phyloP scores from a whole-genome alignment of 768 basidiomycete species.

The Astraeus odoratus region DNA sequence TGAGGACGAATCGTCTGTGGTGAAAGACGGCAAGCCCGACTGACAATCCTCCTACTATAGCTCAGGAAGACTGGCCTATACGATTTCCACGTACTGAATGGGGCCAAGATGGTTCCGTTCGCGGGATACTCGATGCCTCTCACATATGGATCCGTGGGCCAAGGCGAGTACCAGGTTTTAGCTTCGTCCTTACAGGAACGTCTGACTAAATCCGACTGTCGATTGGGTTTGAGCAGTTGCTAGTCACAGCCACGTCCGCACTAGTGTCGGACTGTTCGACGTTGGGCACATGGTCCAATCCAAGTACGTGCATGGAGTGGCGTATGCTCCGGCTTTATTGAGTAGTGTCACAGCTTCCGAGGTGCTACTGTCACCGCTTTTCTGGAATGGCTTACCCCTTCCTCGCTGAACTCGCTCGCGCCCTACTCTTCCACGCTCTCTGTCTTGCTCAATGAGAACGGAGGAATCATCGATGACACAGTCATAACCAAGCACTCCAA shows the following conservation, averaged over 20 bases:
- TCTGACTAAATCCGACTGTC: neutral
- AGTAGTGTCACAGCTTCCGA: conserved; percentile 51
- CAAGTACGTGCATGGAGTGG: neutral
- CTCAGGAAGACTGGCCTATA: conserved; percentile 69
- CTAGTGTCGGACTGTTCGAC: conserved; percentile 83
- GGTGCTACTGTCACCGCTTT: conserved; percentile 74
- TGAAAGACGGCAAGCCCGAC: neutral
- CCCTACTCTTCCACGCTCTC: conserved; percentile 81
- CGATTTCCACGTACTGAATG: conserved; percentile 79
- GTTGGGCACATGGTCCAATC: conserved; percentile 59
- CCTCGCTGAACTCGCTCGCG: conserved; percentile 59
- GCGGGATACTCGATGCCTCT: conserved; percentile 96
- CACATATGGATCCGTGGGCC: conserved; percentile 73
- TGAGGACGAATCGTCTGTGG: too few relatives aligned
- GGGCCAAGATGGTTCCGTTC: conserved; percentile 94
- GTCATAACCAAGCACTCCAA: conserved; percentile 81
- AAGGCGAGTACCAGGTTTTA: conserved; percentile 41
- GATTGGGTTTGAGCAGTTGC: conserved; percentile 45
- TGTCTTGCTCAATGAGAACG: conserved; percentile 79
- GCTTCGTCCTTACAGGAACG: too few relatives aligned
- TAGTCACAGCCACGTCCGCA: conserved; percentile 86
- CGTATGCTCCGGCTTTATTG: neutral
- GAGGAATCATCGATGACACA: conserved; percentile 96
- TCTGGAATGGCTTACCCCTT: conserved; percentile 86
- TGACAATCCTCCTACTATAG: conserved; percentile 17